Percentiles rank a stretch among this genome's conserved stretches.
phyloP scores from a whole-genome alignment of 1,284 basidiomycete species.

The Rhodotorula sp. region DNA sequence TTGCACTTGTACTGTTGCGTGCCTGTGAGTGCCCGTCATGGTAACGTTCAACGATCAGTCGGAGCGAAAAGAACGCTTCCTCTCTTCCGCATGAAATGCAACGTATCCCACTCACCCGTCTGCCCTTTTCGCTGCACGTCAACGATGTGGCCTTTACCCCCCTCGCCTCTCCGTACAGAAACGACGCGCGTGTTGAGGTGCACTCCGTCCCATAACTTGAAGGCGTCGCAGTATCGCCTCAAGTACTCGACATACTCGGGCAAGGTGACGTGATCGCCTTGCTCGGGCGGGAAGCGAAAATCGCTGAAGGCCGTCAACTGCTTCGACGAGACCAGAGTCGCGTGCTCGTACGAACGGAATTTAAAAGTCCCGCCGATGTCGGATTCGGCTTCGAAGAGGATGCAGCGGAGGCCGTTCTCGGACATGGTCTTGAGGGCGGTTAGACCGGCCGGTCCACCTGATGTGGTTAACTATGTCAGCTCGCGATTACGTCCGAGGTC shows the following conservation, averaged over 20 bases:
- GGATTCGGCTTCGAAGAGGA: conserved; percentile 63
- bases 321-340: conserved; percentile 59
- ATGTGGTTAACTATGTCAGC: not conserved
- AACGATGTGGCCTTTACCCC: conserved; percentile 42
- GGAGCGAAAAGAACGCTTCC: no score
- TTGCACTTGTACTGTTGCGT: conserved; percentile 48
- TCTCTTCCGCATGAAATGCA: not conserved
- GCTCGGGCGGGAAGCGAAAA: conserved; percentile 45
- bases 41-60: no score
- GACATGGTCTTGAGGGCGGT: conserved; percentile 61
- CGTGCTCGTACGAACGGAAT: conserved; percentile 55
- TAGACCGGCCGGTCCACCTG: conserved; percentile 62
- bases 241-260: conserved; percentile 62
- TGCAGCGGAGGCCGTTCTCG: conserved; percentile 56
- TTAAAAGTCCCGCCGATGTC: conserved; percentile 64
- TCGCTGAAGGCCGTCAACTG: conserved; percentile 67
- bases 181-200: conserved; percentile 56
- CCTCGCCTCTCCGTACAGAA: conserved; percentile 50
- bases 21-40: not conserved
- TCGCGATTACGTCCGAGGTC: not conserved
- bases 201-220: conserved; percentile 53
- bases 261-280: conserved; percentile 60
- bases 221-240: conserved; percentile 57
- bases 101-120: conserved; percentile 29
- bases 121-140: conserved; percentile 45